These are phyloP conservation scores for Bothriochloa decipiens DNA, from an alignment of 176 grass and related monocot species.

Conservation along the genomic window DNA sequence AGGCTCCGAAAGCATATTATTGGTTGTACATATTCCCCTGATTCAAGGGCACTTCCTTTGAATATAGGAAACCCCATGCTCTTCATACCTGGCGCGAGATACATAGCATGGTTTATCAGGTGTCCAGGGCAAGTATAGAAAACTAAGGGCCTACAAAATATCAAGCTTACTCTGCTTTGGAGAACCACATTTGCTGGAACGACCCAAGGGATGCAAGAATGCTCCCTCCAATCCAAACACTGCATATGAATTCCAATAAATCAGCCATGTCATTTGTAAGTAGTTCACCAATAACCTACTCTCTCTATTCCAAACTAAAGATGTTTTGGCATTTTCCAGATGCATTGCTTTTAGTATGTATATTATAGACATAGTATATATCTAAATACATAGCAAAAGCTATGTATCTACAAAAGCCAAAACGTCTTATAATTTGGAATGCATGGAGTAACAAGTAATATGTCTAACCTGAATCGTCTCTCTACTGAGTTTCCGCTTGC, in stretches of 20 bases:
- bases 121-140: neutral
- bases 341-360: neutral
- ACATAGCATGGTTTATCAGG: slow-evolving; percentile 5
- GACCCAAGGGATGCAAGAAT: slow-evolving; percentile 99
- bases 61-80: slow-evolving; percentile 97
- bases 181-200: slow-evolving; percentile 99
- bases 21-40: neutral
- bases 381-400: neutral
- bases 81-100: slow-evolving; percentile 71
- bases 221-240: slow-evolving; percentile 99
- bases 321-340: neutral
- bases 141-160: neutral
- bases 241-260: slow-evolving; percentile 39
- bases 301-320: neutral
- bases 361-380: no score
- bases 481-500: slow-evolving; percentile 93
- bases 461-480: slow-evolving; percentile 86
- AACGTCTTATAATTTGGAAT: neutral
- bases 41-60: slow-evolving; percentile 97
- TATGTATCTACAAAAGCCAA: neutral
- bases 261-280: slow-evolving; percentile 27
- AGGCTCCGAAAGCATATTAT: neutral
- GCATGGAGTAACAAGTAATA: slow-evolving; percentile 20
- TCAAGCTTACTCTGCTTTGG: slow-evolving; percentile 92
- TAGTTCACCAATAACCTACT: neutral